Percentiles rank a stretch among this genome's conserved stretches.
Evolutionary conservation across 2,329 filamentous ascomycete genomes (phyloP).

Genomic region (Cladophialophora carrionii): DNA sequence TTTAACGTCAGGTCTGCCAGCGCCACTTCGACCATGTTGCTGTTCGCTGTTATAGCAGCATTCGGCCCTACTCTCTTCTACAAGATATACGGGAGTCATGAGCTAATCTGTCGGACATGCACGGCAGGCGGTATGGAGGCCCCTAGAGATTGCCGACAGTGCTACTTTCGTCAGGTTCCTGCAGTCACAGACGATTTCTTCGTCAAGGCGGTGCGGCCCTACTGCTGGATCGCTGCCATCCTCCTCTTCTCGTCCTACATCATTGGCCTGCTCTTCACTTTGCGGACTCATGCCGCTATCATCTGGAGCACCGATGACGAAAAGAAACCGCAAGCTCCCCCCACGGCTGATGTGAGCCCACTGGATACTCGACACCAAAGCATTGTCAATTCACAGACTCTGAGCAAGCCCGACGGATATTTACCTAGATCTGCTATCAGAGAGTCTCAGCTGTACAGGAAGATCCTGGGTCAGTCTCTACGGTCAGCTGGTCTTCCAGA

Average conservation of each 20-base stretch:
- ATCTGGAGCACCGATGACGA: conserved; percentile 95
- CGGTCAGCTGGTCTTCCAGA: conserved; percentile 75
- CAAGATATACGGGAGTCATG: conserved; percentile 96
- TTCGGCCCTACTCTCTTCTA: conserved; percentile 97
- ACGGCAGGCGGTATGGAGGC: conserved; percentile 60
- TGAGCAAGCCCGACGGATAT: conserved; percentile 41
- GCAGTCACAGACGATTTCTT: conserved; percentile 87
- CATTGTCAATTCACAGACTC: conserved; percentile 40
- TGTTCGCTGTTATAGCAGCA: conserved; percentile 93
- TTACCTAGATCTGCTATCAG: conserved; percentile 70
- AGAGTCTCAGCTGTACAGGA: conserved; percentile 87
- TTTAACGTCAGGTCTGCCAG: conserved; percentile 97
- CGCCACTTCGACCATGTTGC: conserved; percentile 95
- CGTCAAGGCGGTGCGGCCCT: conserved; percentile 84
- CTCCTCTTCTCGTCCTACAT: conserved; percentile 90
- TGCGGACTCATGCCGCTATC: conserved; percentile 91
- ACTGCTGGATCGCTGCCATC: conserved; percentile 83
- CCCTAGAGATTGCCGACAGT: conserved; percentile 76
- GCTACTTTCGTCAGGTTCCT: conserved; percentile 88
- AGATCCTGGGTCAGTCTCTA: conserved; percentile 86
- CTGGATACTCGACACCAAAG: conserved; percentile 45
- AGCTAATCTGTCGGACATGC: conserved; percentile 78
- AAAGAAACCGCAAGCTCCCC: conserved; percentile 66
- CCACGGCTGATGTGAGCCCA: conserved; percentile 40
- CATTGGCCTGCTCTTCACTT: conserved; percentile 91